A percentile compares a stretch with the other conserved stretches of the same genome.
phyloP scores from a whole-genome alignment of 148 eudicot genomes.

The Diospyros kaki region DNA sequence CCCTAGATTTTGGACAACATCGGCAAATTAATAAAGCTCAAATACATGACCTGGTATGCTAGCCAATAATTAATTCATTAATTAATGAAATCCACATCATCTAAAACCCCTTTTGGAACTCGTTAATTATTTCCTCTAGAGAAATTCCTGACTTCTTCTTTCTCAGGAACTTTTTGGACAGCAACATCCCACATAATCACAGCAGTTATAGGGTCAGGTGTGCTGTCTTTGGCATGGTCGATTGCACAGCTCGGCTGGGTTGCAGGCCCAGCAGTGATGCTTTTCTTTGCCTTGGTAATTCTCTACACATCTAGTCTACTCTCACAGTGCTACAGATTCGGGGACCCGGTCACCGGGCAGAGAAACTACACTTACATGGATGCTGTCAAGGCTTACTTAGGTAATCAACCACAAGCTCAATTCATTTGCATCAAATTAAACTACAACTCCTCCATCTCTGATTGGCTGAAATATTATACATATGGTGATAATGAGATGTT shows the following conservation, averaged over 20 bases:
- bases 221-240: constrained; percentile 36
- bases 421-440: no score
- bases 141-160: neutral
- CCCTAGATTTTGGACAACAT: no score
- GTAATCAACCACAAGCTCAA: neutral
- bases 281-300: constrained; percentile 33
- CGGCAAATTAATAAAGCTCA: no score
- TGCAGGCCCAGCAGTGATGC: constrained; percentile 27
- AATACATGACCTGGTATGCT: no score
- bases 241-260: constrained; percentile 39
- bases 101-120: neutral
- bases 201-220: constrained; percentile 40
- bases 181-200: constrained; percentile 32
- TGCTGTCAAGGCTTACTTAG: constrained; percentile 32
- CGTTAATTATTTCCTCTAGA: no score
- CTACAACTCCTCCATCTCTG: no score
- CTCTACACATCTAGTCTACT: constrained; percentile 32
- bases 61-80: no score
- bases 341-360: constrained; percentile 31
- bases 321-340: constrained; percentile 34
- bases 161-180: constrained; percentile 32
- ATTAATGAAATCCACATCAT: neutral
- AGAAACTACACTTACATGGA: constrained; percentile 41
- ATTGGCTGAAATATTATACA: no score
- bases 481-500: no score